Evolutionary conservation across 2,329 filamentous ascomycete species (phyloP).

Genomic region (Sclerotinia subarctica): DNA sequence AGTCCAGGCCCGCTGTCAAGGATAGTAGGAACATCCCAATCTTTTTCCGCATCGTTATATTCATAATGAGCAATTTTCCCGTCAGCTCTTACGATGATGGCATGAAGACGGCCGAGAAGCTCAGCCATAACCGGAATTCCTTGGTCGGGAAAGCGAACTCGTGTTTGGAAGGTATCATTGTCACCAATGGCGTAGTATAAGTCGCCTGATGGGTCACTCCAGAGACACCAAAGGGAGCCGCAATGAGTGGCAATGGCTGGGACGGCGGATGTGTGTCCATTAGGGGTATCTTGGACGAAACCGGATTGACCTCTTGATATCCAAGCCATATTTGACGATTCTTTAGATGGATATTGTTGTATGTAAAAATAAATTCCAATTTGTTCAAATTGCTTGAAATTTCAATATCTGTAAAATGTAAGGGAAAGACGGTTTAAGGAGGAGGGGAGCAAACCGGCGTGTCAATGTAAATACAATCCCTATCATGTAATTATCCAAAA

Average conservation of each 20-base stretch:
- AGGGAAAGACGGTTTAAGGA: not conserved
- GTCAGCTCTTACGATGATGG: slow-evolving; percentile 35
- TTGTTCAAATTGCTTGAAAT: not conserved
- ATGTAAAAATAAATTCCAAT: not conserved
- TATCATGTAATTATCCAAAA: not conserved
- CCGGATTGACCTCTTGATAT: slow-evolving; percentile 38
- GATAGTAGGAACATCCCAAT: slow-evolving; percentile 33
- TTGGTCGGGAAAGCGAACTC: slow-evolving; percentile 35
- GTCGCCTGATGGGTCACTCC: slow-evolving; percentile 35
- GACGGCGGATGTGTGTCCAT: slow-evolving; percentile 37
- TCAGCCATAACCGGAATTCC: slow-evolving; percentile 40
- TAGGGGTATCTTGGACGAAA: slow-evolving; percentile 31
- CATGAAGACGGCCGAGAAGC: slow-evolving; percentile 40
- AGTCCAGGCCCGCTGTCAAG: slow-evolving; percentile 32
- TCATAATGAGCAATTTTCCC: slow-evolving; percentile 38
- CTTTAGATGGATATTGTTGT: not conserved
- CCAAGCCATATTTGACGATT: slow-evolving; percentile 32
- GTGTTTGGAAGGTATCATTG: slow-evolving; percentile 34
- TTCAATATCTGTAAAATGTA: not conserved
- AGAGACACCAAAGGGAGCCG: slow-evolving; percentile 41
- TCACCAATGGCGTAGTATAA: slow-evolving; percentile 39
- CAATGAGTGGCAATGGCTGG: slow-evolving; percentile 40
- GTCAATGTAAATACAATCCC: not conserved
- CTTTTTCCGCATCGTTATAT: slow-evolving; percentile 37
- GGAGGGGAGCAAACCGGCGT: not conserved